Evolutionary conservation across 352 stramenopile genomes (phyloP).

Genomic region (Globisporangium uncinulatum): DNA sequence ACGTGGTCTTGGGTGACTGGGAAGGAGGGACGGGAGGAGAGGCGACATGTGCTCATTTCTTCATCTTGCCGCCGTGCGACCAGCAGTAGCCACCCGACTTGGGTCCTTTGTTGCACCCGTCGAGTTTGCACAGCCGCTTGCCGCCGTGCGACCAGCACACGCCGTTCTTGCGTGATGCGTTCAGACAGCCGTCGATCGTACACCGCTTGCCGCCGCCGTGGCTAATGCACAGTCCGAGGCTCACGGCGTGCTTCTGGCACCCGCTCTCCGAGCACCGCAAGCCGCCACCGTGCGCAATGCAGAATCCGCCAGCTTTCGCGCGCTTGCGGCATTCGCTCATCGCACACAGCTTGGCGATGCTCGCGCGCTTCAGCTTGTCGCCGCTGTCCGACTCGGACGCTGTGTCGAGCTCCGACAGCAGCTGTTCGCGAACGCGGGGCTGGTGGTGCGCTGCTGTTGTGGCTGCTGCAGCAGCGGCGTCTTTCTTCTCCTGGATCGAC

Average conservation of each 20-base stretch:
- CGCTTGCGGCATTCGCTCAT: conserved; percentile 71
- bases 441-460: too few relatives aligned
- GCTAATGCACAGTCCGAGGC: conserved; percentile 78
- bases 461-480: conserved; percentile 9
- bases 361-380: conserved; percentile 44
- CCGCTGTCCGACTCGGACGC: conserved; percentile 8
- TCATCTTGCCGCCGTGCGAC: conserved; percentile 79
- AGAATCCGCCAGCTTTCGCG: conserved; percentile 75
- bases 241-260: conserved; percentile 80
- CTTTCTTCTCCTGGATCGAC: conserved; percentile 18
- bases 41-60: conserved; percentile 49
- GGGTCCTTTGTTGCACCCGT: conserved; percentile 74
- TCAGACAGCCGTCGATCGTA: conserved; percentile 65
- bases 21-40: background rate
- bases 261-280: conserved; percentile 63
- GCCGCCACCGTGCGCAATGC: conserved; percentile 75
- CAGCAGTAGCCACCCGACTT: conserved; percentile 83
- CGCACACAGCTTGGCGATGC: conserved; percentile 72
- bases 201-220: conserved; percentile 80
- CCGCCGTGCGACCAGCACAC: conserved; percentile 80
- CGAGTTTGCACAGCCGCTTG: conserved; percentile 74
- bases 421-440: conserved; percentile 10
- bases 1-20: background rate
- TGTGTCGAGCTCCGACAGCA: conserved; percentile 7
- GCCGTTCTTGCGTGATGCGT: conserved; percentile 75